A percentile compares a stretch with the other conserved stretches of the same genome.
phyloP scores from a whole-genome alignment of 2,329 filamentous ascomycete species.

The Paraphaeosphaeria sporulosa region DNA sequence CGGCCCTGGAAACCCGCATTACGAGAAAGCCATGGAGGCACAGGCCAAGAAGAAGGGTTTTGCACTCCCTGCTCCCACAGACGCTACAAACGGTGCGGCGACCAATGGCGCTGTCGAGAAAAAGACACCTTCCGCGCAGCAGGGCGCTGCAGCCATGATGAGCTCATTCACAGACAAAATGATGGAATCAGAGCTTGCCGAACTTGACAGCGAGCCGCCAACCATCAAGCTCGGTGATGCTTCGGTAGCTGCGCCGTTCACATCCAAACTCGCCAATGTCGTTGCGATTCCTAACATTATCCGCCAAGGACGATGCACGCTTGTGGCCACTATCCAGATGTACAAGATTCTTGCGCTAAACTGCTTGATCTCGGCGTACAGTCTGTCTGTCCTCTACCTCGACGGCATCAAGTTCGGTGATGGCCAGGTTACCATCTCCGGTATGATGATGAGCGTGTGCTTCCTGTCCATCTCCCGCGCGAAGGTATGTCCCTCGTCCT shows the following conservation, averaged over 20 bases:
- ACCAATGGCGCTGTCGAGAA: conserved; percentile 32
- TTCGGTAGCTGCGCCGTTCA: conserved; percentile 96
- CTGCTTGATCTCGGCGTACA: conserved; percentile 97
- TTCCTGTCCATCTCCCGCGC: conserved; percentile 98
- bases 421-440: conserved; percentile 96
- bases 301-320: conserved; percentile 93
- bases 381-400: conserved; percentile 91
- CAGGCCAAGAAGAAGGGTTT: conserved; percentile 82
- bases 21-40: conserved; percentile 87
- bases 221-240: conserved; percentile 97
- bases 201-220: conserved; percentile 80
- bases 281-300: conserved; percentile 98
- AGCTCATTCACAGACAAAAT: conserved; percentile 86
- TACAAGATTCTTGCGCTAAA: conserved; percentile 99
- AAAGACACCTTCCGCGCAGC: conserved; percentile 48
- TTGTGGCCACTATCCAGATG: conserved; percentile 99
- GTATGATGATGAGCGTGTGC: conserved; percentile 99
- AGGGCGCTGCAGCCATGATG: conserved; percentile 77
- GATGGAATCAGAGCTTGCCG: conserved; percentile 86
- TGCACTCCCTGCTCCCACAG: conserved; percentile 56
- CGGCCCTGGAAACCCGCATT: conserved; percentile 90
- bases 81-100: conserved; percentile 40
- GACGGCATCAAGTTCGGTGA: conserved; percentile 99
- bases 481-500: conserved; percentile 62
- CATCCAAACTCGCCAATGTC: conserved; percentile 95